A percentile compares a stretch with the other conserved stretches of the same genome.
phyloP scores from a whole-genome alignment of 1,284 basidiomycete species.

The Marasmius oreades region DNA sequence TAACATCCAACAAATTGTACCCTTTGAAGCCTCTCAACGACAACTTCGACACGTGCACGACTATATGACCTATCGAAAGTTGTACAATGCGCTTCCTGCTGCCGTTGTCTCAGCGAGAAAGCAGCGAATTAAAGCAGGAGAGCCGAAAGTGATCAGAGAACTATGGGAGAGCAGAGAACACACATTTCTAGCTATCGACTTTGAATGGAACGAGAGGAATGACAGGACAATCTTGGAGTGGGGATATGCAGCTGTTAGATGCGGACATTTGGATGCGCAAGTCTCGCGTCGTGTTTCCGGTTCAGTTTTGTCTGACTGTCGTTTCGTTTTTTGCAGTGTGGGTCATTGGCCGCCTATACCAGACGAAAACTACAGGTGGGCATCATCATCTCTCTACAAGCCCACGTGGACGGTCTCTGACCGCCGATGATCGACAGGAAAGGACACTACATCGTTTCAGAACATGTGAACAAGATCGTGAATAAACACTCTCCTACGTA shows the following conservation, averaged over 20 bases:
- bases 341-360: slow-evolving; percentile 80
- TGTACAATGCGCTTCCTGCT: slow-evolving; percentile 70
- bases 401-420: background rate
- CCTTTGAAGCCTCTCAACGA: slow-evolving; percentile 66
- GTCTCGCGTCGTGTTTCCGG: slow-evolving; percentile 30
- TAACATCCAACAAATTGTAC: slow-evolving; percentile 60
- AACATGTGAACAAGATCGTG: slow-evolving; percentile 69
- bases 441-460: slow-evolving; percentile 76
- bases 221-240: slow-evolving; percentile 68
- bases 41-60: slow-evolving; percentile 72
- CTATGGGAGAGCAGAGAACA: slow-evolving; percentile 71
- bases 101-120: slow-evolving; percentile 69
- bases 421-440: slow-evolving; percentile 42
- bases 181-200: slow-evolving; percentile 73
- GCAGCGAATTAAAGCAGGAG: slow-evolving; percentile 63
- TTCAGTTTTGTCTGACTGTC: slow-evolving; percentile 1
- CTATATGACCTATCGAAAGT: slow-evolving; percentile 66
- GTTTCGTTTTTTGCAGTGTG: slow-evolving; percentile 37
- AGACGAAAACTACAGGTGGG: slow-evolving; percentile 74
- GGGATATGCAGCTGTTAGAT: slow-evolving; percentile 77
- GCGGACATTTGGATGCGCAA: slow-evolving; percentile 69
- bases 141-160: slow-evolving; percentile 61
- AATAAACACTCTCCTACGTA: slow-evolving; percentile 59
- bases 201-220: slow-evolving; percentile 79
- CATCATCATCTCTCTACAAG: background rate